Evolutionary conservation across 2,329 filamentous ascomycete species (phyloP).

Genomic region (Metarhizium robertsii): DNA sequence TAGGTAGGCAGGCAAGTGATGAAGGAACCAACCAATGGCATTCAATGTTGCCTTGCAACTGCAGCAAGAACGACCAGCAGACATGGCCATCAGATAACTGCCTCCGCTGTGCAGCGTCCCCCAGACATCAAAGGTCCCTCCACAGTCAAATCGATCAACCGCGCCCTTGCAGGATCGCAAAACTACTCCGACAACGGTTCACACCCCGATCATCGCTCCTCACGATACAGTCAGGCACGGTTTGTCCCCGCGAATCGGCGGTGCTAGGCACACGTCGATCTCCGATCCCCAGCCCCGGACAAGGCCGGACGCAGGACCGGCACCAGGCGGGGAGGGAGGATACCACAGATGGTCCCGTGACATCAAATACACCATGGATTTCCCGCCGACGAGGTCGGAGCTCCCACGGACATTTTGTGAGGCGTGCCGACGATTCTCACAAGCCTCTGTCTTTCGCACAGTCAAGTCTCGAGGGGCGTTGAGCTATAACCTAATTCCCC

Average conservation of each 20-base stretch:
- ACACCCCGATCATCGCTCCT: neutral
- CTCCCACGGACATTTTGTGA: neutral
- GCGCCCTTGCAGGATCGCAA: neutral
- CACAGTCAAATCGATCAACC: neutral
- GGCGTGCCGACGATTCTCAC: too few relatives aligned
- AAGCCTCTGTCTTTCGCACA: too few relatives aligned
- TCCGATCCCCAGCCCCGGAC: neutral
- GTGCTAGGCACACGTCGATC: neutral
- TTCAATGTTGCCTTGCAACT: too few relatives aligned
- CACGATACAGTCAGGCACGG: neutral
- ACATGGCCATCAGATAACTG: neutral
- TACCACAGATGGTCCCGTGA: neutral
- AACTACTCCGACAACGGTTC: neutral
- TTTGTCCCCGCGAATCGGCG: neutral
- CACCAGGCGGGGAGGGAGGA: neutral
- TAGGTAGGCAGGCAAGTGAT: too few relatives aligned
- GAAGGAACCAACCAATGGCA: too few relatives aligned
- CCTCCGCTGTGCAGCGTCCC: neutral
- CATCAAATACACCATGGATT: too few relatives aligned
- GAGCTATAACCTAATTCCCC: too few relatives aligned
- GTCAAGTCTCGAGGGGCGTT: too few relatives aligned
- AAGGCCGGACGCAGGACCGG: neutral
- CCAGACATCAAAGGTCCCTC: too few relatives aligned
- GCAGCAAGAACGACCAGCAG: too few relatives aligned
- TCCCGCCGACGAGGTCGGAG: neutral